Conservation (phyloP, 495 filamentous ascomycete species). For the Aspergillus sclerotioniger region DNA sequence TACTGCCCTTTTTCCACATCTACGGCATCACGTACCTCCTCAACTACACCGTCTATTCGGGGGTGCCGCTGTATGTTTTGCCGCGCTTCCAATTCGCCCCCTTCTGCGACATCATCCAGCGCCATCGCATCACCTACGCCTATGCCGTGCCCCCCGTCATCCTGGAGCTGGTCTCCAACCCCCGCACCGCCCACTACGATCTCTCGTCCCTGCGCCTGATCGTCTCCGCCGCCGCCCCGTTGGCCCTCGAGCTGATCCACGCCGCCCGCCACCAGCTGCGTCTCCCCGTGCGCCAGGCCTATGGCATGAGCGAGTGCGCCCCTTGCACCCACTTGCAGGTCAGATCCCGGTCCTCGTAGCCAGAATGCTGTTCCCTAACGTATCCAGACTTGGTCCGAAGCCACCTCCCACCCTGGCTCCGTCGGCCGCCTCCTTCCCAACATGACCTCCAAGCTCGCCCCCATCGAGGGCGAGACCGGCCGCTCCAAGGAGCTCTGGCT, state of each 20-base stretch:
- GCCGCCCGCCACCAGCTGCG: conserved; percentile 62
- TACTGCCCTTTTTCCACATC: conserved; percentile 87
- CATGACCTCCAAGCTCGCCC: conserved; percentile 68
- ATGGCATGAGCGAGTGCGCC: conserved; percentile 69
- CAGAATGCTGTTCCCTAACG: not conserved
- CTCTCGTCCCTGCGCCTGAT: conserved; percentile 69
- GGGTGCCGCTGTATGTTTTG: conserved; percentile 65
- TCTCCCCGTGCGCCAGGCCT: conserved; percentile 69
- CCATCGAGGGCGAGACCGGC: conserved; percentile 37
- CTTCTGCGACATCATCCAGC: conserved; percentile 67
- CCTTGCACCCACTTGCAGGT: conserved; percentile 50
- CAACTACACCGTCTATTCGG: conserved; percentile 56
- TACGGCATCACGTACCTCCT: conserved; percentile 64
- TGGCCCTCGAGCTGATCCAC: conserved; percentile 71
- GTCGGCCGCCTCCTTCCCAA: conserved; percentile 73
- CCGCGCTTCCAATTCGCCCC: conserved; percentile 68
- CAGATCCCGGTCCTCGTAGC: conserved; percentile 7
- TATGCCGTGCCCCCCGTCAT: conserved; percentile 84
- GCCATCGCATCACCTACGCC: conserved; percentile 63
- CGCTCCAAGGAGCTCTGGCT: conserved; percentile 52
- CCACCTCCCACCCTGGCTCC: conserved; percentile 59
- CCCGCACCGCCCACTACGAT: conserved; percentile 65
- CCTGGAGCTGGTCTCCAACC: conserved; percentile 68
- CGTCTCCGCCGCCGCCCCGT: conserved; percentile 76
- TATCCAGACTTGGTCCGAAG: conserved; percentile 56